Evolutionary conservation across 2,329 filamentous ascomycete genomes (phyloP).

Genomic region (Fusarium penzigii): DNA sequence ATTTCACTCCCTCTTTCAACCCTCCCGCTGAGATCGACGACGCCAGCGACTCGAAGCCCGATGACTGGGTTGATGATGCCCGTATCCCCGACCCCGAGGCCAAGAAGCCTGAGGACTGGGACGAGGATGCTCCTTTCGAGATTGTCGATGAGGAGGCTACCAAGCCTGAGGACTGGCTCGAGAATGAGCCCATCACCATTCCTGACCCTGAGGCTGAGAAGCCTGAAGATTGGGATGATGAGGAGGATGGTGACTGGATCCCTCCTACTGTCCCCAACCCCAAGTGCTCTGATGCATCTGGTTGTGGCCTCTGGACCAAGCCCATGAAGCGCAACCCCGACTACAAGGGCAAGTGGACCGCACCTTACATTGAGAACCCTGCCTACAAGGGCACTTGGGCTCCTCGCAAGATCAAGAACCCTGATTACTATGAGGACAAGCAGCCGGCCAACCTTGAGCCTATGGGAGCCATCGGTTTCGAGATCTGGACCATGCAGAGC

Average conservation of each 20-base stretch:
- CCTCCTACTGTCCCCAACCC: slow-evolving; percentile 89
- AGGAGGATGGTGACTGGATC: slow-evolving; percentile 98
- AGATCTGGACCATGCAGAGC: slow-evolving; percentile 99
- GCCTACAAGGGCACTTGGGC: slow-evolving; percentile 96
- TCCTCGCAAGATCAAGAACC: slow-evolving; percentile 96
- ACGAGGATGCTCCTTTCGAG: slow-evolving; percentile 96
- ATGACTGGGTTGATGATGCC: slow-evolving; percentile 92
- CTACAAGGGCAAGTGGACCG: slow-evolving; percentile 99
- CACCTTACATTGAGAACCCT: slow-evolving; percentile 93
- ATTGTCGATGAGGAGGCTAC: slow-evolving; percentile 90
- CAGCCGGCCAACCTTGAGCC: slow-evolving; percentile 94
- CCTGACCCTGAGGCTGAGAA: slow-evolving; percentile 94
- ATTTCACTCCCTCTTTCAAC: slow-evolving; percentile 93
- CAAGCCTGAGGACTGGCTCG: slow-evolving; percentile 95
- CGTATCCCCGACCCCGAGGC: slow-evolving; percentile 91
- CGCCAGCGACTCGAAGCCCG: slow-evolving; percentile 88
- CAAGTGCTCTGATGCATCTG: slow-evolving; percentile 90
- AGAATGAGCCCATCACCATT: slow-evolving; percentile 78
- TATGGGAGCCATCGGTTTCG: slow-evolving; percentile 97
- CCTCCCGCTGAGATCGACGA: slow-evolving; percentile 94
- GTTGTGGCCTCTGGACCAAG: slow-evolving; percentile 89
- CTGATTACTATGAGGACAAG: slow-evolving; percentile 96
- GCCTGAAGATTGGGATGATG: slow-evolving; percentile 99
- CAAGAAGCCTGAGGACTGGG: slow-evolving; percentile 97
- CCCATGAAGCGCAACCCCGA: slow-evolving; percentile 92